Evolutionary conservation across 1,139 yeast species (phyloP), one percentile per base, ranked within the genome.

Genomic region (Magnusiomyces tetraspermus): DNA sequence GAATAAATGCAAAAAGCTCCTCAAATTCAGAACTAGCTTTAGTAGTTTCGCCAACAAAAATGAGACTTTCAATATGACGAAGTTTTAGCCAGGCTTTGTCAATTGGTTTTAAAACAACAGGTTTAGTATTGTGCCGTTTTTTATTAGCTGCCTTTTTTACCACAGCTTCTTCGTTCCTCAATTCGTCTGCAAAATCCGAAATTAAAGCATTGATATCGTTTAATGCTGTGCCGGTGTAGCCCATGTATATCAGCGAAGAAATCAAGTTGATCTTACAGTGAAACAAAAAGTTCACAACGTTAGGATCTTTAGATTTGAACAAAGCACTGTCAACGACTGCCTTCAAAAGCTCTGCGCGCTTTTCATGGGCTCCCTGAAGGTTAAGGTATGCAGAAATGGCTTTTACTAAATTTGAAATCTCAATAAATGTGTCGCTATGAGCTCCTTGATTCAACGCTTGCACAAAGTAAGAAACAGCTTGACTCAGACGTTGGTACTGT

Each of bases 301-400:
- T 31, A 31, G 49, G 51, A 41, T 45, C 46, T 11, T 44, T 43
- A 21, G 44, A 22, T 23, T 46, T 46, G 36, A 41, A 45, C 8
- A 21, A 24, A 10, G 41, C 15, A 42, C 53, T 49, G 22, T 50
- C 49, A 13, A 49, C 44, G 1, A 50, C 44, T 3, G 58, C 53
- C 31, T 53, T 50, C 17, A 59, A 41, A 6, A 59, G 42, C 40
- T 53, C 54, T 1, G 55, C 56, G 10, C 61, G 51, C 22, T 56
- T 55, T 44, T 59, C 61, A 43, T 58, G 59, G 10, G 58, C 57
- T 8, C 61, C 61, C 42, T 58, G 60, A 8, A 59, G 48, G n/a
- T 58, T 57, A 22, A 59, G 46, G 48, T 54, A 58, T 13, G 52
- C 51, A n/a, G 46, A 33, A n/a, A 57, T 42, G 38, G 50, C 49